Base-by-base conservation (phyloP, 1,139 yeast genomes). In the Debaryomycetaceae sp. region DNA sequence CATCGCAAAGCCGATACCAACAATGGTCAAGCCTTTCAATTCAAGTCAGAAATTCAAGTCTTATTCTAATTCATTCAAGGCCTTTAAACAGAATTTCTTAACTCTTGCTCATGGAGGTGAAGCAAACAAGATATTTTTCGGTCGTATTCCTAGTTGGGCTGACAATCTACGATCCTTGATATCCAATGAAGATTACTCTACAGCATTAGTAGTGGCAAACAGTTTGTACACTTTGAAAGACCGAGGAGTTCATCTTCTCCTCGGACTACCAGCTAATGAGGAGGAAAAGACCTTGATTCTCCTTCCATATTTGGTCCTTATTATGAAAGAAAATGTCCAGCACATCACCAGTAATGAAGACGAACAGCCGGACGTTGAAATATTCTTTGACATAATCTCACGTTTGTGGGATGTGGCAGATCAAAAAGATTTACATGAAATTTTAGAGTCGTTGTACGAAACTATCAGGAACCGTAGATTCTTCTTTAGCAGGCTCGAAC, bases 101-200 rank as follows among this genome's bases (percentile, higher is more conserved):
- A 36, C 65, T 7, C 45, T 69, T 29, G 45, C 49, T 20, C 40
- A 50, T n/a, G 39, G 47, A 1, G 39, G 43, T 11, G 44, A 44
- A 5, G 17, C 39, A 4, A 33, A 40, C 83, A 2, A 66, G 66
- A 37, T 72, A 68, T 48, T 65, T 5, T 70, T 82, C 11, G 95
- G 91, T 0, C 68, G 81, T 13, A 63, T 82, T 11, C 69, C 82
- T 5, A 83, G 78, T 52, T 88, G 96, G 96, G 89, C 90, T 0
- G 95, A 87, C 54, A 67, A 77, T 22, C 59, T 83, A 13, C 65
- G 73, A 45, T 74, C 67, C 11, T 60, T 80, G 11, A 66, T 87
- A 49, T 67, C 78, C 7, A 53, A 62, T 5, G 78, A 77, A 0
- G 64, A 75, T 34, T 84, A 82, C 46, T 62, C 76, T 9, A 66